These are phyloP conservation scores for Eucalyptus tenuipes DNA, from an alignment of 345 rosid genomes.

Conservation along the genomic window DNA sequence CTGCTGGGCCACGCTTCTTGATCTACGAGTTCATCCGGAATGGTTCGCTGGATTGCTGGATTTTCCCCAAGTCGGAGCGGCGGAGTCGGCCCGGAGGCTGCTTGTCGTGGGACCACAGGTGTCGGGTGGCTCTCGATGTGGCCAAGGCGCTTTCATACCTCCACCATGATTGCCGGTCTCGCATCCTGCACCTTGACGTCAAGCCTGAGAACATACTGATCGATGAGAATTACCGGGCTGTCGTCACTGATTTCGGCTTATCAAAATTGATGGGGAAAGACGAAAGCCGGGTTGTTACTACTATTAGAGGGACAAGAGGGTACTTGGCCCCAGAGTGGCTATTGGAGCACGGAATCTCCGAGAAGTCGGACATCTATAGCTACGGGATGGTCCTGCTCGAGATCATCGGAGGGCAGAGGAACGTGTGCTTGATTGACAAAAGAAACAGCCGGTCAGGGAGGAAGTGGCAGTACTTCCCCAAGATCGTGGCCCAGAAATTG, in stretches of 20 bases:
- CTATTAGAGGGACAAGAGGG: slow-evolving; percentile 58
- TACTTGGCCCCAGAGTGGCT: slow-evolving; percentile 79
- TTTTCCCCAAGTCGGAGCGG: slow-evolving; percentile 14
- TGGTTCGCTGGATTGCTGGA: slow-evolving; percentile 64
- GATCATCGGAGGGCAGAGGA: slow-evolving; percentile 59
- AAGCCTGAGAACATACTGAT: slow-evolving; percentile 65
- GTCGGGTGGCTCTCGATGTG: slow-evolving; percentile 46
- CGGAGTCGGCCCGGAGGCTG: slow-evolving; percentile 33
- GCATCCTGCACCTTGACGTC: slow-evolving; percentile 55
- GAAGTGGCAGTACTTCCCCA: slow-evolving; percentile 62
- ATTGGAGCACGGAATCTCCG: slow-evolving; percentile 40
- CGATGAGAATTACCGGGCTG: slow-evolving; percentile 37
- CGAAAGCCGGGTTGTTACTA: slow-evolving; percentile 43
- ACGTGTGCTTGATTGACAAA: slow-evolving; percentile 20
- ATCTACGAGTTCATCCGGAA: slow-evolving; percentile 55
- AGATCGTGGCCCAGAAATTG: slow-evolving; percentile 44
- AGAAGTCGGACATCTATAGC: slow-evolving; percentile 69
- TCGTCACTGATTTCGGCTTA: slow-evolving; percentile 58
- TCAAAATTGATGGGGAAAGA: slow-evolving; percentile 50
- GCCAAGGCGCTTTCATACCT: slow-evolving; percentile 62
- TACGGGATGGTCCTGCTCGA: slow-evolving; percentile 66
- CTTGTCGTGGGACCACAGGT: slow-evolving; percentile 58
- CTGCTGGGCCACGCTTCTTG: slow-evolving; percentile 29
- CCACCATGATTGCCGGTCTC: slow-evolving; percentile 62
- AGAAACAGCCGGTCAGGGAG: slow-evolving; percentile 16